A percentile compares a stretch with the other conserved stretches of the same genome.
Conservation (phyloP, 176 grass and related monocot genomes). For the Triticum timopheevii region DNA sequence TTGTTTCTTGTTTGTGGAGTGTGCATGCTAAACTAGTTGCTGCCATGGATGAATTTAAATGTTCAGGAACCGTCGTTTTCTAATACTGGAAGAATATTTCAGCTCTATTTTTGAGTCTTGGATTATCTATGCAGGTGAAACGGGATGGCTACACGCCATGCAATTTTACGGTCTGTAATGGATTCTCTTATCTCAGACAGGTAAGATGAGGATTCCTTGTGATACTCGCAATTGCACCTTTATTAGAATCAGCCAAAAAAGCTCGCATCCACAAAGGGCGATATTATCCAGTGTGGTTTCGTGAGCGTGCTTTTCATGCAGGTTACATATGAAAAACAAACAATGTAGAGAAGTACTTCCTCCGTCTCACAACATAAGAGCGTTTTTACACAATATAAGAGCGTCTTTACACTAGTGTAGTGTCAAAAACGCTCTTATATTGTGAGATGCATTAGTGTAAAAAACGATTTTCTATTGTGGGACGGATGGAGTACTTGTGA, state of each 20-base stretch:
- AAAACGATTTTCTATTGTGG: no score
- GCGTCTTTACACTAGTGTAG: no score
- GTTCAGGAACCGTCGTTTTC: background rate
- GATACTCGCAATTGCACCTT: background rate
- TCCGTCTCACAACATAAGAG: no score
- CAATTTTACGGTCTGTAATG: background rate
- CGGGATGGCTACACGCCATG: conserved; percentile 41
- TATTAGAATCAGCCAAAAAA: no score
- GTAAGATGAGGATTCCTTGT: background rate
- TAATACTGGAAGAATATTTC: background rate
- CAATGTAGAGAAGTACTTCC: background rate
- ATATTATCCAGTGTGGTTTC: background rate
- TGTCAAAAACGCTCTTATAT: no score
- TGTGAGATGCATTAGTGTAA: no score
- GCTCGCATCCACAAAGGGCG: background rate
- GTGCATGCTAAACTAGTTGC: background rate
- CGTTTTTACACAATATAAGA: no score
- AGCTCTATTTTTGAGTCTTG: background rate
- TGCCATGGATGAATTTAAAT: background rate
- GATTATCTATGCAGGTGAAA: conserved; percentile 46
- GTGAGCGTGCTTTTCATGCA: background rate
- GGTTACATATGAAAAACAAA: background rate
- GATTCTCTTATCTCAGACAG: conserved; percentile 7
- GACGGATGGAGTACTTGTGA: no score
- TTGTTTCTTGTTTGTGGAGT: background rate